Percentiles rank a stretch among this genome's conserved stretches.
Conservation (phyloP, 192 early-diverging fungal genomes). For the Coemansia sp. region DNA sequence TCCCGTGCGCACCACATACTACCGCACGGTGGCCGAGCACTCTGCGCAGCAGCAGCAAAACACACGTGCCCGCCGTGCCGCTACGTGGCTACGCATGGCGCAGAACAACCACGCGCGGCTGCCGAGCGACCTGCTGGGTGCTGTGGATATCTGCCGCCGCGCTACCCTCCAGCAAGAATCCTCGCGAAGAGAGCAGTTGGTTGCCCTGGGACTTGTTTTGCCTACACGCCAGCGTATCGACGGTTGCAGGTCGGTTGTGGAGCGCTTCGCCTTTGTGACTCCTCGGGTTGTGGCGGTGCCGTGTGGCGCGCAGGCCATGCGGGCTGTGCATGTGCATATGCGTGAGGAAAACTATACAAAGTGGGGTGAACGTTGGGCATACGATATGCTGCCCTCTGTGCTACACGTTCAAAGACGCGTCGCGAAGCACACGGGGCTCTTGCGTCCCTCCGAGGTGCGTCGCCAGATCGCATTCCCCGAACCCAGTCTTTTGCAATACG, state of each 20-base stretch:
- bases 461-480: slow-evolving; percentile 81
- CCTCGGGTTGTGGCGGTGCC: slow-evolving; percentile 25
- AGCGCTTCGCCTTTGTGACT: slow-evolving; percentile 36
- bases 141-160: slow-evolving; percentile 6
- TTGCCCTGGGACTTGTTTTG: slow-evolving; percentile 2
- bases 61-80: slow-evolving; percentile 1
- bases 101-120: slow-evolving; percentile 17
- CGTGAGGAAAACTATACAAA: background rate
- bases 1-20: slow-evolving; percentile 7
- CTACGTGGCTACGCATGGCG: slow-evolving; percentile 24
- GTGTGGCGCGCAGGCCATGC: slow-evolving; percentile 13
- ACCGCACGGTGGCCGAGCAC: slow-evolving; percentile 7
- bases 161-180: background rate
- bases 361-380: background rate
- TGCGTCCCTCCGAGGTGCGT: slow-evolving; percentile 59
- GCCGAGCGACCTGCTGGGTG: slow-evolving; percentile 20
- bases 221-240: background rate
- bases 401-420: slow-evolving; percentile 36
- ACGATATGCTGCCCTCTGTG: slow-evolving; percentile 18
- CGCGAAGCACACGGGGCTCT: slow-evolving; percentile 42
- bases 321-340: slow-evolving; percentile 28
- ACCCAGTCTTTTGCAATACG: slow-evolving; percentile 77
- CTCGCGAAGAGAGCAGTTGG: slow-evolving; percentile 9
- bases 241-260: background rate
- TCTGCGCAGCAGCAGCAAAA: background rate